Conservation (phyloP, 495 filamentous ascomycete genomes). For the Penicillium steckii region DNA sequence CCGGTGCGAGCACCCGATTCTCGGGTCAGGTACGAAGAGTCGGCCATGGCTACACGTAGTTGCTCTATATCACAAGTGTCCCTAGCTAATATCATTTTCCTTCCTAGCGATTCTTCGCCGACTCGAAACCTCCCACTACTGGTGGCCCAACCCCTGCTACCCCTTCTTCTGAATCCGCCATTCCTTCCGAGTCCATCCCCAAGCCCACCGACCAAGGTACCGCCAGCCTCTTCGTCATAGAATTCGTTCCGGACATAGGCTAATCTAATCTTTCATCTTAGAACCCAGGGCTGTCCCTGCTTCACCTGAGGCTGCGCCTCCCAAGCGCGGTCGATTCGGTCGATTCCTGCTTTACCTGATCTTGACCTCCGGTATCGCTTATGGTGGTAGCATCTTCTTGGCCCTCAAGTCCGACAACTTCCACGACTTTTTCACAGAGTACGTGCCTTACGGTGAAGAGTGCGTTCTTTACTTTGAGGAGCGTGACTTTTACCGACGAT, state of each 20-base stretch:
- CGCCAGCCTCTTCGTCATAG: constrained; percentile 24
- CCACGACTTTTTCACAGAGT: constrained; percentile 99
- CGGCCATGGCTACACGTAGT: too few relatives aligned
- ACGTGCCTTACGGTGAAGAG: constrained; percentile 91
- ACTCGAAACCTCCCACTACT: constrained; percentile 35
- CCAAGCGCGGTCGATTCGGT: constrained; percentile 74
- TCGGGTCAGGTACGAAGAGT: constrained; percentile 44
- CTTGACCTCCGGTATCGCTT: constrained; percentile 70
- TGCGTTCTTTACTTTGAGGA: constrained; percentile 97
- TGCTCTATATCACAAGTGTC: too few relatives aligned
- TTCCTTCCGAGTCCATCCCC: constrained; percentile 61
- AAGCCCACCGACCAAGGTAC: constrained; percentile 51
- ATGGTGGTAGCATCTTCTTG: constrained; percentile 86
- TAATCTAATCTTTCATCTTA: constrained; percentile 19
- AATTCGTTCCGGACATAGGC: constrained; percentile 1
- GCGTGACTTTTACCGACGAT: constrained; percentile 86
- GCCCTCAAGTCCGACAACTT: constrained; percentile 94
- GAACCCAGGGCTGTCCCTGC: constrained; percentile 26
- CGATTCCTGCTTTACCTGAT: constrained; percentile 70
- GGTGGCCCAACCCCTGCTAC: constrained; percentile 39
- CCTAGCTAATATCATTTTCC: constrained; percentile 7
- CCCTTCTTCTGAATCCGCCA: constrained; percentile 51
- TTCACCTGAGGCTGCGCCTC: constrained; percentile 49
- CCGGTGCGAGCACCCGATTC: constrained; percentile 43
- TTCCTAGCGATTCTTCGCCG: constrained; percentile 45